Evolutionary conservation across 2,329 filamentous ascomycete species (phyloP).

Genomic region (Cadophora malorum): DNA sequence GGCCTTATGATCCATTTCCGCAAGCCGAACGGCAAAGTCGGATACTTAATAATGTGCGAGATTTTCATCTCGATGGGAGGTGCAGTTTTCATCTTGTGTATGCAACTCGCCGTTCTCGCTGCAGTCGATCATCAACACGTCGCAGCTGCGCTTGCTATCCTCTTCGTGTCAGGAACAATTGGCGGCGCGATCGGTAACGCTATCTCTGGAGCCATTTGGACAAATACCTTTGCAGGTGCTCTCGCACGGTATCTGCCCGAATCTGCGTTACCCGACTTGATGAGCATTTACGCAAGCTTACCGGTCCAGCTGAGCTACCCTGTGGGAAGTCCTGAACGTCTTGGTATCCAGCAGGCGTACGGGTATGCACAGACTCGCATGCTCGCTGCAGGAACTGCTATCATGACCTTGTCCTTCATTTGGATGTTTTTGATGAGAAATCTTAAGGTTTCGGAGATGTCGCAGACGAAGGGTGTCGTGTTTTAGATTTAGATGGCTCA

Average conservation of each 20-base stretch:
- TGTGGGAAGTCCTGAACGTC: constrained; percentile 53
- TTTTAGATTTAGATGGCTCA: constrained; percentile 25
- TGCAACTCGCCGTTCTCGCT: constrained; percentile 65
- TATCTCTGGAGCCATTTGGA: constrained; percentile 70
- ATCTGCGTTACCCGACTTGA: constrained; percentile 7
- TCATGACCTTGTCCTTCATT: constrained; percentile 19
- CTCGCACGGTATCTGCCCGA: constrained; percentile 51
- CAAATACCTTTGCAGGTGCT: constrained; percentile 55
- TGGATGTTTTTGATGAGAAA: constrained; percentile 23
- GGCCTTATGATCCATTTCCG: constrained; percentile 55
- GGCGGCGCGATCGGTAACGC: constrained; percentile 65
- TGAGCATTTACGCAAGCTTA: constrained; percentile 58
- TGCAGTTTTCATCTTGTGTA: constrained; percentile 61
- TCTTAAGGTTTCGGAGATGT: constrained; percentile 26
- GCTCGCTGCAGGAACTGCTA: constrained; percentile 47
- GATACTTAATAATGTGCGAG: constrained; percentile 64
- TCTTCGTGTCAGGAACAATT: constrained; percentile 58
- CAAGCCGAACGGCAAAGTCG: constrained; percentile 55
- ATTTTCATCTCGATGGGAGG: constrained; percentile 64
- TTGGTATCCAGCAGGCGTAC: constrained; percentile 63
- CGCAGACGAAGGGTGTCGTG: constrained; percentile 30
- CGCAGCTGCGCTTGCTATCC: constrained; percentile 65
- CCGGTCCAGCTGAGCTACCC: constrained; percentile 59
- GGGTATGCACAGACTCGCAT: constrained; percentile 53
- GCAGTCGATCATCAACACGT: constrained; percentile 65